These are phyloP conservation scores for Pyrenula aspistea DNA, from an alignment of 495 filamentous ascomycete species.

Conservation along the genomic window DNA sequence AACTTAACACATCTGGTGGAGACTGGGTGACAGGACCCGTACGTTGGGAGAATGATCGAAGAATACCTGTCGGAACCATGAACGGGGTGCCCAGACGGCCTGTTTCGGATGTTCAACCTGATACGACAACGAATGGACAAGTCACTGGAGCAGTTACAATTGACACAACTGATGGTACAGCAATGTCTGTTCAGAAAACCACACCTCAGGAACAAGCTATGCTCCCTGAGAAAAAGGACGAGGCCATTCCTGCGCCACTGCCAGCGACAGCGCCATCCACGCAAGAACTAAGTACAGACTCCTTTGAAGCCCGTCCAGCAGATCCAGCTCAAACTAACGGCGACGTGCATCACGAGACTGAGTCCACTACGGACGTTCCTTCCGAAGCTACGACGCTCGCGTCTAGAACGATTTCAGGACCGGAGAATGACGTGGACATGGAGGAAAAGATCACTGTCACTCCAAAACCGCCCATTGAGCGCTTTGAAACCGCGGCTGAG, in stretches of 20 bases:
- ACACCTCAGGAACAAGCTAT: neutral
- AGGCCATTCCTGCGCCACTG: neutral
- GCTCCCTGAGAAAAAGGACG: neutral
- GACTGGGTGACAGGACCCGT: constrained; percentile 13
- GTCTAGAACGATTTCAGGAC: neutral
- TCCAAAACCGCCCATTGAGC: neutral
- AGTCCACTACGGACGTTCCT: neutral
- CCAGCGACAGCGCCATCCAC: neutral
- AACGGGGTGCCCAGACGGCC: constrained; percentile 24
- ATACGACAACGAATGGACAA: neutral
- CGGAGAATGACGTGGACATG: neutral
- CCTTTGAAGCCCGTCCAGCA: neutral
- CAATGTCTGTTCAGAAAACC: neutral
- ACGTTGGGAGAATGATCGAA: constrained; percentile 22
- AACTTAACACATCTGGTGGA: constrained; percentile 28
- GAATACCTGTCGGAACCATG: constrained; percentile 29
- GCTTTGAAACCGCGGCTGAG: neutral
- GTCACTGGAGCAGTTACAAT: neutral
- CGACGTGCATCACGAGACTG: neutral
- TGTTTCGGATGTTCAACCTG: neutral
- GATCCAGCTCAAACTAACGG: neutral
- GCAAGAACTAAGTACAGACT: neutral
- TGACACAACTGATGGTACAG: neutral
- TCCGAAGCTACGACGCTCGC: neutral
- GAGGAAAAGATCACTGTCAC: neutral